Base-by-base conservation (phyloP, 164 flowering plant genomes). In the Vitis rotundifolia region DNA sequence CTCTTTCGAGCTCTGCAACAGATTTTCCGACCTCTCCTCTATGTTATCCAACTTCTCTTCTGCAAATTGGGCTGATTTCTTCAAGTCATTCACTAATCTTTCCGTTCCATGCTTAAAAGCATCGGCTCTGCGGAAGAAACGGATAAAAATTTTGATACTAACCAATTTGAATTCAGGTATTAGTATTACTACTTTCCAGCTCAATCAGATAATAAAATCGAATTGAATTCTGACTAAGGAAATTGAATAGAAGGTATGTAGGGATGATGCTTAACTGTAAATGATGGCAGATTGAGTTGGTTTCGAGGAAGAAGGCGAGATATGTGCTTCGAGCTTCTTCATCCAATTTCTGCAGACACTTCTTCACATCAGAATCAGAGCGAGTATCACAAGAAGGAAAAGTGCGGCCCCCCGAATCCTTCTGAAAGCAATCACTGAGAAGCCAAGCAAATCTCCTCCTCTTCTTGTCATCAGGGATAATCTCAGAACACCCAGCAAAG, bases 221-320 rank as follows among this genome's bases (percentile, higher is more conserved):
- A 15, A 63, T 1, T 9, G 18, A 37, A 18, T 13, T 2, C 19
- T 13, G 10, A 15, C 16, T 22, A 58, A 5, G 9, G 3, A 60
- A 48, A 22, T 22, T 22, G 26, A 22, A 22, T 22, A 22, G 26
- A 22, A 1, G 26, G 2, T 22, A 22, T 22, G 26, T 1, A 22
- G 1, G 26, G 26, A 0, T 37, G 44, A 37, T 37, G 44, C 44
- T 37, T 37, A 37, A 37, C 44, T 94, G 97, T 79, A 94, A 76
- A 65, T 94, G 97, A 74, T 92, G 86, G 78, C 97, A 94, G 53
- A 94, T 89, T 16, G 88, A 72, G 71, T 92, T 89, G 67, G 91
- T 86, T 64, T 94, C 90, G 3, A 92, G 90, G 77, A 76, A 89
- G 80, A 87, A 94, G 51, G 78, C 91, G 0, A 86, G 89, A 76